Evolutionary conservation across 2,329 filamentous ascomycete species (phyloP).

Genomic region (Hymenoscyphus repandus): DNA sequence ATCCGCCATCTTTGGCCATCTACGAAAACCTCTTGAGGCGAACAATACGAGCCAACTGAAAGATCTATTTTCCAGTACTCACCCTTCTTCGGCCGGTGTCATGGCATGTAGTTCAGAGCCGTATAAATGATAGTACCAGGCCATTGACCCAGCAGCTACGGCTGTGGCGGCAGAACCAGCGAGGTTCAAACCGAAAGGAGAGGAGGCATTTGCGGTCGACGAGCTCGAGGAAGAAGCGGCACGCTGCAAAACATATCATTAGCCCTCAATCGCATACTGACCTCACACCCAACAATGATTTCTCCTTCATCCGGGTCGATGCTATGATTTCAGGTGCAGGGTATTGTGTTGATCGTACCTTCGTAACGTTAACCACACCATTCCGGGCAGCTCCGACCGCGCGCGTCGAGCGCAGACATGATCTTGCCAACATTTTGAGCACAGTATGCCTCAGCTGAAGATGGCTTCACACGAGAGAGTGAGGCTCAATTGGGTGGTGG

Average conservation of each 20-base stretch:
- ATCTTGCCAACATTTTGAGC: slow-evolving; percentile 84
- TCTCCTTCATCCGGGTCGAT: slow-evolving; percentile 3
- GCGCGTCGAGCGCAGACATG: slow-evolving; percentile 84
- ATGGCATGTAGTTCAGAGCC: slow-evolving; percentile 81
- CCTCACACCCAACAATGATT: slow-evolving; percentile 22
- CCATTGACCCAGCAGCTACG: slow-evolving; percentile 80
- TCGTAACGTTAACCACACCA: slow-evolving; percentile 64
- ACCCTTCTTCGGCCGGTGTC: slow-evolving; percentile 97
- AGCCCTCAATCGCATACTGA: slow-evolving; percentile 28
- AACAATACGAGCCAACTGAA: slow-evolving; percentile 18
- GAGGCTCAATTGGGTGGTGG: slow-evolving; percentile 29
- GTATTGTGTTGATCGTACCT: slow-evolving; percentile 52
- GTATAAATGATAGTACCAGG: slow-evolving; percentile 97
- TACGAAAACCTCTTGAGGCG: neutral
- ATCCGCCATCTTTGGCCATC: neutral
- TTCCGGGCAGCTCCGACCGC: slow-evolving; percentile 73
- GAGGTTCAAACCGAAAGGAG: slow-evolving; percentile 77
- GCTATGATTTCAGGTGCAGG: neutral
- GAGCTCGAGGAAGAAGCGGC: slow-evolving; percentile 67
- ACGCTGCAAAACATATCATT: slow-evolving; percentile 45
- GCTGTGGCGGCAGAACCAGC: slow-evolving; percentile 82
- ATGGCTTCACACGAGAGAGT: slow-evolving; percentile 24
- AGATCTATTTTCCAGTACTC: slow-evolving; percentile 40
- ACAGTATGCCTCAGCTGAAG: slow-evolving; percentile 29
- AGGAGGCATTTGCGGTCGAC: slow-evolving; percentile 62